Conservation (phyloP, 2,329 filamentous ascomycete genomes). For the Sphaerostilbella broomeana region DNA sequence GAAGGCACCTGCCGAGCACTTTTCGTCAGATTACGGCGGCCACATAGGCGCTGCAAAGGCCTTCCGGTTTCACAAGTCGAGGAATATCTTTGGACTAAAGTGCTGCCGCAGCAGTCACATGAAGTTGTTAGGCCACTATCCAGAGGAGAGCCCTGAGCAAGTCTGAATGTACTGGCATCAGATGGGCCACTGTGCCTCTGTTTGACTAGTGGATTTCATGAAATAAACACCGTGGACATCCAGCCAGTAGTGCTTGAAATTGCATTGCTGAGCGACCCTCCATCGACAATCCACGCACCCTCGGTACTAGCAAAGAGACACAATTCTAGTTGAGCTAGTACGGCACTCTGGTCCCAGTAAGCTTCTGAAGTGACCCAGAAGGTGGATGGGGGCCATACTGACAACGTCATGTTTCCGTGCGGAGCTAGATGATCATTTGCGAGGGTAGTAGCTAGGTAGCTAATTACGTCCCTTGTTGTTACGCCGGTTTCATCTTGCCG, state of each 20-base stretch:
- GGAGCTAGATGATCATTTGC: constrained; percentile 11
- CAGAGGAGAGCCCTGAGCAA: too few relatives aligned
- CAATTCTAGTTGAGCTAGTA: constrained; percentile 6
- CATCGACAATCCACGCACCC: constrained; percentile 5
- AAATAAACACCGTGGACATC: constrained; percentile 7
- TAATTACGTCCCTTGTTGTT: not conserved
- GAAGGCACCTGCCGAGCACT: not conserved
- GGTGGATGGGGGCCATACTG: constrained; percentile 7
- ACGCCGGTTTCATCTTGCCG: too few relatives aligned
- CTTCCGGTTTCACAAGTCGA: too few relatives aligned
- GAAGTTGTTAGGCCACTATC: too few relatives aligned
- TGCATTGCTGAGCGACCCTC: not conserved
- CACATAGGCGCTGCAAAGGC: too few relatives aligned
- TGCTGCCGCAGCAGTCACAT: too few relatives aligned
- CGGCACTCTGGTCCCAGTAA: constrained; percentile 5
- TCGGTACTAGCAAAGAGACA: not conserved
- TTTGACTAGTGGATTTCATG: constrained; percentile 9
- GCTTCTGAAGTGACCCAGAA: constrained; percentile 1
- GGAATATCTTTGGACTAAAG: too few relatives aligned
- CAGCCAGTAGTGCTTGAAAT: constrained; percentile 4
- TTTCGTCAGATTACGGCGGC: not conserved
- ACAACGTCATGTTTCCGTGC: constrained; percentile 5
- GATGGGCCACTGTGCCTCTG: too few relatives aligned
- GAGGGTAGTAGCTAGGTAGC: not conserved
- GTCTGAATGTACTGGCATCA: too few relatives aligned